Evolutionary conservation across 2,329 filamentous ascomycete species (phyloP).

Genomic region (Ramularia endophylla): DNA sequence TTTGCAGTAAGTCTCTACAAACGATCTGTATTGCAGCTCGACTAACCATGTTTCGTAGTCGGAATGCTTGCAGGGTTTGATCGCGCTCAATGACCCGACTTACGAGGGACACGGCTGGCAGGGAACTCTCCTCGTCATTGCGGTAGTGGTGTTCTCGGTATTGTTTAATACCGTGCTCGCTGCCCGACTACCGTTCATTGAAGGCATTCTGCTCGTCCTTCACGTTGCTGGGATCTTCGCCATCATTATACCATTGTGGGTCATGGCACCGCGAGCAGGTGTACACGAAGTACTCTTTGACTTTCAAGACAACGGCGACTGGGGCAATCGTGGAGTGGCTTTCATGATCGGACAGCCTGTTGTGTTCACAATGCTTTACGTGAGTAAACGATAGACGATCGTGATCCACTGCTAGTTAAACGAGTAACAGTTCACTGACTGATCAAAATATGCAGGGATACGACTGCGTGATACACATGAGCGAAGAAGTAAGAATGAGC

Average conservation of each 20-base stretch:
- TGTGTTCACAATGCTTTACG: conserved; percentile 6
- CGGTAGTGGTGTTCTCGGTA: conserved; percentile 33
- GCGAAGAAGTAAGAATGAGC: conserved; percentile 11
- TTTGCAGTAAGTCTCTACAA: too few species aligned
- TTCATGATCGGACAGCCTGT: conserved; percentile 5
- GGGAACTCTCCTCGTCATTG: conserved; percentile 44
- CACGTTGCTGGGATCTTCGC: conserved; percentile 51
- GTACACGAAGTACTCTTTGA: conserved; percentile 1
- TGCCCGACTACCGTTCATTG: conserved; percentile 42
- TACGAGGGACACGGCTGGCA: conserved; percentile 33
- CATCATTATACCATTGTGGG: conserved; percentile 44
- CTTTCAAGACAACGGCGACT: conserved; percentile 6
- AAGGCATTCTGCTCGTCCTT: conserved; percentile 44
- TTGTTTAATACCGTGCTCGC: conserved; percentile 42
- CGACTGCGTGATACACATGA: conserved; percentile 10
- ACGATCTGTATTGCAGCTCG: too few species aligned
- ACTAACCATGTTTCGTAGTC: background rate
- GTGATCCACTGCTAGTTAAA: too few species aligned
- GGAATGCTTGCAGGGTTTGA: conserved; percentile 9
- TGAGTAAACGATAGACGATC: conserved; percentile 3
- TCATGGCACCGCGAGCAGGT: conserved; percentile 24
- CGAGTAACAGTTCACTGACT: too few species aligned
- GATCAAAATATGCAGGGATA: too few species aligned
- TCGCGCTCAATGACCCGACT: conserved; percentile 12
- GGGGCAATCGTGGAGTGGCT: conserved; percentile 4